Percentiles rank a stretch among this genome's conserved stretches.
These are phyloP conservation scores for Oryza australiensis DNA, from an alignment of 176 grass and related monocot species.

Conservation along the genomic window DNA sequence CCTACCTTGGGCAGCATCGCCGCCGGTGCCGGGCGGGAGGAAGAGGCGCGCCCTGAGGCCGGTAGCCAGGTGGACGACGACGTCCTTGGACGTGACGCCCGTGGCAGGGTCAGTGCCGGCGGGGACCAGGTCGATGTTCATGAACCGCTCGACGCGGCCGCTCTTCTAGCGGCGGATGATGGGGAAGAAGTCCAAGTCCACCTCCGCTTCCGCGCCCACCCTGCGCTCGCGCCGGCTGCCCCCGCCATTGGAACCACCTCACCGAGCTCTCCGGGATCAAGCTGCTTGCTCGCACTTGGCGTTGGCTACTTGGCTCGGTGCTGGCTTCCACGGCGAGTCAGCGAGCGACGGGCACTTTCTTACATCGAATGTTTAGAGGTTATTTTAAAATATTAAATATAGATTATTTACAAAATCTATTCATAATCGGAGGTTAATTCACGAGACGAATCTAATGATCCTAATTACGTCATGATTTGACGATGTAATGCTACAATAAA, in stretches of 20 bases:
- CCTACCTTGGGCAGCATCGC: background rate
- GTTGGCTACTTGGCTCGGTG: background rate
- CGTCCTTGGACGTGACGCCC: conserved; percentile 60
- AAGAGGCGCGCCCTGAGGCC: conserved; percentile 71
- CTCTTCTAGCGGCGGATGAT: conserved; percentile 67
- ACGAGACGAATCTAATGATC: too few relatives aligned
- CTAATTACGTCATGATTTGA: too few relatives aligned
- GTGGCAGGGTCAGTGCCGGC: conserved; percentile 52
- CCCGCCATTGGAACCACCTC: background rate
- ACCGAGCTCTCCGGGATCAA: background rate
- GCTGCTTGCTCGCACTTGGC: background rate
- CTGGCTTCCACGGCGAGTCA: background rate
- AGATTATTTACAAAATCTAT: too few relatives aligned
- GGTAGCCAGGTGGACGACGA: conserved; percentile 44
- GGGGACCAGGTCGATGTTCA: conserved; percentile 26
- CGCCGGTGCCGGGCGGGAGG: conserved; percentile 30
- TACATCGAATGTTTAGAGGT: too few relatives aligned
- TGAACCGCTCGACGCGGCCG: conserved; percentile 63
- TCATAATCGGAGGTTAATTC: too few relatives aligned
- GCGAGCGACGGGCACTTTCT: background rate
- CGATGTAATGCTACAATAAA: too few relatives aligned
- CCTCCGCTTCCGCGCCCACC: conserved; percentile 38
- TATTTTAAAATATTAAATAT: too few relatives aligned
- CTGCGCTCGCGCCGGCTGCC: conserved; percentile 18
- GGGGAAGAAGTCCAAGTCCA: conserved; percentile 51